Evolutionary conservation across 768 basidiomycete genomes (phyloP), one percentile per base, ranked within the genome.

Genomic region (Amanita fuliginea): DNA sequence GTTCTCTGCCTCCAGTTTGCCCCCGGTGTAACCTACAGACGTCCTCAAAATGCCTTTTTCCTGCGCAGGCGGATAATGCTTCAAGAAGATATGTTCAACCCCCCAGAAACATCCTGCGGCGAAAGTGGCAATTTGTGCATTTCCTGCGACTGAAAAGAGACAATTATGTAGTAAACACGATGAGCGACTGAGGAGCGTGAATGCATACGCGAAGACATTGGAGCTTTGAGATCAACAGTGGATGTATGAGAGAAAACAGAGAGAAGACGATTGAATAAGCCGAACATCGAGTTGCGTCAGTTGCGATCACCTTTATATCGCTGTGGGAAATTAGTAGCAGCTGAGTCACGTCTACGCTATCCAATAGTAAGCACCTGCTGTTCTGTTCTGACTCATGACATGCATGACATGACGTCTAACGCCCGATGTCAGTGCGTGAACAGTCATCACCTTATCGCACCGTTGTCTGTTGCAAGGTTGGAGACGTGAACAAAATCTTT

Each of bases 31-130:
- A 22, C 89, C 89, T 4, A 92, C 89, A 13, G 75, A 60, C 1
- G 83, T 86, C 58, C 77, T 78, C 40, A 88, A 56, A 45, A 90
- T 83, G 9, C 87, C 86, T 64, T 83, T 87, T 60, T 78, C 75
- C 61, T 84, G 65, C 3, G 75, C 60, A 18, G 81, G 80, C 0
- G 83, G 83, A 66, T 78, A 88, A 55, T 87, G 74, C 65, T 87
- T 86, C 47, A 86, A 59, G 62, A 88, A 90, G 61, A 89, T 86
- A 58, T 90, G 86, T 56, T 91, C 84, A 16, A 83, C 81, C 14
- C 87, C 88, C 88, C 87, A 89, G 65, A 90, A 90, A 59, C 87
- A 89, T 18, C 87, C 85, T 7, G 73, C 68, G 4, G 78, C 72
- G 46, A 74, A 75, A 6, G 75, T 72, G 4, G 72, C 76, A 54